Evolutionary conservation across 306 rosid genomes (phyloP).

Genomic region (Pueraria montana): DNA sequence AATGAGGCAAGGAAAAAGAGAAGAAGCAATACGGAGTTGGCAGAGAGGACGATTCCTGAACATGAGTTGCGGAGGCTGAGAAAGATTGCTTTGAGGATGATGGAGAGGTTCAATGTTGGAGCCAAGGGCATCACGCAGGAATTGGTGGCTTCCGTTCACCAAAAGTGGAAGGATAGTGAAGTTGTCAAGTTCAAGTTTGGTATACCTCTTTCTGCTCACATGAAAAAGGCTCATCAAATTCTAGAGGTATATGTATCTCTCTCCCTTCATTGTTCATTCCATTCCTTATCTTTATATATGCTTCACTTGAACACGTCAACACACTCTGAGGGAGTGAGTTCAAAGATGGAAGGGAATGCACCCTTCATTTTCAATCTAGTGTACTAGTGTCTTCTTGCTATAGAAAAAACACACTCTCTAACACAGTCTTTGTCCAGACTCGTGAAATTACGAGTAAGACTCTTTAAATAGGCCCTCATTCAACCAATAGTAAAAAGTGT

Average conservation of each 20-base stretch:
- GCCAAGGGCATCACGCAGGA: conserved; percentile 78
- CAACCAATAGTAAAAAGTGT: background rate
- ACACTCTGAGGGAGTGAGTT: background rate
- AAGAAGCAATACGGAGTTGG: conserved; percentile 68
- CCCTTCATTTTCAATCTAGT: conserved; percentile 27
- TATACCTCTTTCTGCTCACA: conserved; percentile 76
- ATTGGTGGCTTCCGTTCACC: conserved; percentile 72
- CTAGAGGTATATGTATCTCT: conserved; percentile 66
- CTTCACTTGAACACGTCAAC: conserved; percentile 19
- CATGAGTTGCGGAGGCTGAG: conserved; percentile 89
- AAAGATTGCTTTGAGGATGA: conserved; percentile 80
- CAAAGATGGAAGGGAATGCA: conserved; percentile 28
- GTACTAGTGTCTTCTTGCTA: background rate
- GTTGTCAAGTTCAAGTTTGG: conserved; percentile 89
- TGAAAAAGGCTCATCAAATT: conserved; percentile 78
- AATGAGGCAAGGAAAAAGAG: conserved; percentile 49
- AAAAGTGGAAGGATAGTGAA: conserved; percentile 79
- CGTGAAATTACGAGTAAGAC: background rate
- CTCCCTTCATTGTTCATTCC: conserved; percentile 1
- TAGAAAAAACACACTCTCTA: background rate
- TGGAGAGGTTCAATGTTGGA: conserved; percentile 82
- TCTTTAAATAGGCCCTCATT: background rate
- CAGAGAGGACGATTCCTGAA: conserved; percentile 74
- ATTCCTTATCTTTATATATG: background rate
- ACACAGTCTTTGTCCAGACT: background rate